A percentile compares a stretch with the other conserved stretches of the same genome.
These are phyloP conservation scores for Narthecium ossifragum DNA, from an alignment of 106 monocot genomes.

Conservation along the genomic window DNA sequence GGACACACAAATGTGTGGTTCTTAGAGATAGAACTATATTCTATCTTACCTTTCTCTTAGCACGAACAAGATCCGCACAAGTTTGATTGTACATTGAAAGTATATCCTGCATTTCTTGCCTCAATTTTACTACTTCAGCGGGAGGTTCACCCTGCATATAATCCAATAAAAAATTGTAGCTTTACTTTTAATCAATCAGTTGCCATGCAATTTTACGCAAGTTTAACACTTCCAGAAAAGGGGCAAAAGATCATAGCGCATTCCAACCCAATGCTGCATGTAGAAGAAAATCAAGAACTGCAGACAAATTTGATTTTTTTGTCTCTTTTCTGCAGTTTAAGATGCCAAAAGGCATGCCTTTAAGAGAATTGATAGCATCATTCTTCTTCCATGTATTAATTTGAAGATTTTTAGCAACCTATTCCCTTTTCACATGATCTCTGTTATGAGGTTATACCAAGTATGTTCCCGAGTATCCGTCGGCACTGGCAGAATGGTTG, in stretches of 20 bases:
- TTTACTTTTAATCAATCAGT: not conserved
- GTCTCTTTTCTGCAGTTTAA: constrained; percentile 17
- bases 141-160: constrained; percentile 36
- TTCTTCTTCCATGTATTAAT: constrained; percentile 2
- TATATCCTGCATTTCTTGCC: constrained; percentile 39
- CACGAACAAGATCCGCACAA: constrained; percentile 58
- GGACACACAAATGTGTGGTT: not conserved
- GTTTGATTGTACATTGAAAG: constrained; percentile 45
- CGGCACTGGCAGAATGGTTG: constrained; percentile 2
- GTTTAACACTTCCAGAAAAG: not conserved
- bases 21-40: not conserved
- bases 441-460: not conserved
- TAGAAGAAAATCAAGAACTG: not conserved
- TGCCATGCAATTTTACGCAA: not conserved
- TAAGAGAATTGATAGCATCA: constrained; percentile 15
- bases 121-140: constrained; percentile 38
- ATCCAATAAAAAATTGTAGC: not conserved
- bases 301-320: not conserved
- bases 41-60: constrained; percentile 51
- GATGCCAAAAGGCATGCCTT: constrained; percentile 9
- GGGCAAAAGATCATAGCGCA: not conserved
- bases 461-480: constrained; percentile 23
- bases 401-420: constrained; percentile 7
- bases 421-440: constrained; percentile 1
- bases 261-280: not conserved